Base-by-base conservation (phyloP, 768 basidiomycete species). In the Auricularia sp. region DNA sequence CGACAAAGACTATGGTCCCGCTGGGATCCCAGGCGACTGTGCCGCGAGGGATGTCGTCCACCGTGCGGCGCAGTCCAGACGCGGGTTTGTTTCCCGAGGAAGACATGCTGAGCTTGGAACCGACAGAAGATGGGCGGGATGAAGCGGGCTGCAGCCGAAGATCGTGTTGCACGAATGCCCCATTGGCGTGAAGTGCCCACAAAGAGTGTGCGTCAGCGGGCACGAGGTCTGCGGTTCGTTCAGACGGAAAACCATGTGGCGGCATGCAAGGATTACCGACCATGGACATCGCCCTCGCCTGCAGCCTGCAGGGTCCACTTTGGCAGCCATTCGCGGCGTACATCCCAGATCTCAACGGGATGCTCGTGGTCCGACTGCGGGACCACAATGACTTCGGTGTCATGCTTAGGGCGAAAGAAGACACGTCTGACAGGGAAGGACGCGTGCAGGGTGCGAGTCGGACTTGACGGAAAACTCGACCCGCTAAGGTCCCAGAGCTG, bases 341-440 rank as follows among this genome's bases (percentile, higher is more conserved):
- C 88, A 72, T 94, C 91, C 92, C 92, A 94, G 29, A 93, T 86
- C 69, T 93, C 91, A 36, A 91, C 79, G 0, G 84, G 74, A 68
- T 42, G 39, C 67, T 75, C 83, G 29, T 82, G 81, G 65, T 84
- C 83, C 2, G 80, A 77, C 51, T 87, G 87, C 6, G 90, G 88
- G 3, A 88, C 84, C 14, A 91, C 36, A 51, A 21, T 23, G 90
- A 68, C 87, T 88, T 60, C 70, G 35, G 69, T 70, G 21, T 88
- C 85, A 70, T 87, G 87, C 0, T 79, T 81, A 0, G 90, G 91
- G 18, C 92, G 82, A 90, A 90, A 94, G 2, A 81, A 72, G 12
- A 93, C 83, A 18, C 83, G 84, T 12, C 88, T 83, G 21, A 92
- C 84, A 1, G 88, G 87, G 67, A 84, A 90, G 0, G 88, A 83